Conservation (phyloP, 23 red algal species). For the Gracilaria domingensis region DNA sequence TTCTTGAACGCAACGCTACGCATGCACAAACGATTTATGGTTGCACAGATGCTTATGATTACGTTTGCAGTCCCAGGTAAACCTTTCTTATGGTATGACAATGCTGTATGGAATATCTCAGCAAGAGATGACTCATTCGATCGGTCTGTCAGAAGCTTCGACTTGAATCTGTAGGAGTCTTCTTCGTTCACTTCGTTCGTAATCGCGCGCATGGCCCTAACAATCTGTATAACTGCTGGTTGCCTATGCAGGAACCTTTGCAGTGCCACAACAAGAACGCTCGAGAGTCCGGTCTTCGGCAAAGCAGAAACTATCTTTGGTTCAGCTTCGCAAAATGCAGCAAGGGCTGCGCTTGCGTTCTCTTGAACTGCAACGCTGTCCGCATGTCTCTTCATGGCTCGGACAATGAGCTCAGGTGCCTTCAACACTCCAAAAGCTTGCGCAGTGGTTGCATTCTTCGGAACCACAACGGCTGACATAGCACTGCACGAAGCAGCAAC, state of each 20-base stretch:
- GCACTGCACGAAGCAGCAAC: slow-evolving; percentile 43
- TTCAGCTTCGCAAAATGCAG: slow-evolving; percentile 59
- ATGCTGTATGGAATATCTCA: slow-evolving; percentile 65
- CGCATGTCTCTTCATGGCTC: slow-evolving; percentile 62
- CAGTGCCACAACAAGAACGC: slow-evolving; percentile 48
- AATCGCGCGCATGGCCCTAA: slow-evolving; percentile 62
- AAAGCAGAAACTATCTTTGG: slow-evolving; percentile 52
- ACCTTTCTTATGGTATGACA: slow-evolving; percentile 70
- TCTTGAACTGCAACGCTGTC: slow-evolving; percentile 63
- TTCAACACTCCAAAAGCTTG: slow-evolving; percentile 45
- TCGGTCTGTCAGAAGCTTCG: slow-evolving; percentile 60
- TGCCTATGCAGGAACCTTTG: slow-evolving; percentile 53
- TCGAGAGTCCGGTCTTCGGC: slow-evolving; percentile 51
- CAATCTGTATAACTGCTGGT: slow-evolving; percentile 54
- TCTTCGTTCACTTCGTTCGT: slow-evolving; percentile 60
- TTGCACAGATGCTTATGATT: slow-evolving; percentile 74
- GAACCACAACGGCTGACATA: slow-evolving; percentile 42
- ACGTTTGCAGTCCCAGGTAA: slow-evolving; percentile 60
- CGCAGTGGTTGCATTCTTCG: slow-evolving; percentile 55
- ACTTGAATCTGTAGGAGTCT: slow-evolving; percentile 72
- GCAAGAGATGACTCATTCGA: slow-evolving; percentile 70
- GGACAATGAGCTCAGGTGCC: slow-evolving; percentile 57
- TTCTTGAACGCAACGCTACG: slow-evolving; percentile 58
- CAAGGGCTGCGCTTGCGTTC: slow-evolving; percentile 62
- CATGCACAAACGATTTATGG: slow-evolving; percentile 65